These are phyloP conservation scores for Microcyclosporella mali DNA, from an alignment of 2,329 filamentous ascomycete species.

Conservation along the genomic window DNA sequence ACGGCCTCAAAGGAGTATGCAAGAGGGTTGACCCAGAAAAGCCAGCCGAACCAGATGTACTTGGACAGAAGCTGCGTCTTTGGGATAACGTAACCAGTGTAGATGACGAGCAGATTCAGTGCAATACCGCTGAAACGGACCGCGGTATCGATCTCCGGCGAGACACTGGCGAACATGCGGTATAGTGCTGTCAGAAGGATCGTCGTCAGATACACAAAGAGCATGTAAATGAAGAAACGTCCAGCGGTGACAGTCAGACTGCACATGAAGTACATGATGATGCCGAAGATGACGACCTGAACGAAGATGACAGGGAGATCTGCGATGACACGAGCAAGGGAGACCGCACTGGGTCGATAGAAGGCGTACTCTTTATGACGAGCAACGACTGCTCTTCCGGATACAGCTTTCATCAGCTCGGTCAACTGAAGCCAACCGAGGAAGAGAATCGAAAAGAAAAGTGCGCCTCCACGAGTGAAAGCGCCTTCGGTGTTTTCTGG, in stretches of 20 bases:
- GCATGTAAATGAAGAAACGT: conserved; percentile 61
- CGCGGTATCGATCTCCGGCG: conserved; percentile 59
- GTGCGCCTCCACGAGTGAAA: conserved; percentile 56
- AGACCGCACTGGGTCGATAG: conserved; percentile 62
- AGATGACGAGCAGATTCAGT: conserved; percentile 58
- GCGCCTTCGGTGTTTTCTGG: conserved; percentile 54
- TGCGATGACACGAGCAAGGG: conserved; percentile 55
- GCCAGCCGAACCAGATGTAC: conserved; percentile 63
- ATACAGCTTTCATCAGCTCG: conserved; percentile 71
- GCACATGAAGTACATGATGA: conserved; percentile 62
- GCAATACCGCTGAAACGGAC: conserved; percentile 59
- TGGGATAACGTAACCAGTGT: conserved; percentile 62
- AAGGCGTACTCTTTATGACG: conserved; percentile 64
- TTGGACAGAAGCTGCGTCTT: conserved; percentile 53
- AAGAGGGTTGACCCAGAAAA: conserved; percentile 47
- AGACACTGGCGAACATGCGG: conserved; percentile 60
- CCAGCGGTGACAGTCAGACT: conserved; percentile 52
- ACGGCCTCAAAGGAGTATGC: conserved; percentile 62
- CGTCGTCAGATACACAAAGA: conserved; percentile 59
- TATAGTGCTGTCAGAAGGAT: conserved; percentile 59
- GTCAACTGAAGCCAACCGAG: conserved; percentile 66
- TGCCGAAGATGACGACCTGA: conserved; percentile 54
- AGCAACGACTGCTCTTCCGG: conserved; percentile 62
- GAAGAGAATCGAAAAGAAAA: conserved; percentile 64
- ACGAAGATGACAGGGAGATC: conserved; percentile 57